Evolutionary conservation across 2,329 filamentous ascomycete genomes (phyloP), one percentile per base, ranked within the genome.

Genomic region (Xylaria sp.): DNA sequence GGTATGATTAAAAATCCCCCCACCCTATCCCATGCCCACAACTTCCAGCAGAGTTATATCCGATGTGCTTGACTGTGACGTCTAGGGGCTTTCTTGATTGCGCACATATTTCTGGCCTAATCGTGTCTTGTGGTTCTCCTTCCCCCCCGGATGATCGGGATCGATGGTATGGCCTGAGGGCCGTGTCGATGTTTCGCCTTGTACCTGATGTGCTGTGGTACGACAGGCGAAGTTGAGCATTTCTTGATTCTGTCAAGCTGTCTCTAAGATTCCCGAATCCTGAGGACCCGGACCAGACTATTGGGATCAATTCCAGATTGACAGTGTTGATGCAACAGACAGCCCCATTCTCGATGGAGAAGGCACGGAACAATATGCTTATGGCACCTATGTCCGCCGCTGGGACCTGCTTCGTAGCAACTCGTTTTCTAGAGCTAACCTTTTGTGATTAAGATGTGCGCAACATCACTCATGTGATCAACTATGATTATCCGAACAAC

Each of bases 401-500:
- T 88, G 87, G 86, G 87, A 84, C 81, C 87, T 89, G 86, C 86
- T 86, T 86, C 84, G 82, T 80, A 77, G 75, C 77, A 75, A 78
- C 79, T 79, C 81, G 81, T 85, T 84, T 84, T 82, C 85, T 87
- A 85, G 82, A 89, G 89, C 93, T 97, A 96, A 97, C 92, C 87
- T 88, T 84, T 71, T 77, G 76, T 76, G 78, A 77, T 78, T 79
- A 97, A 98, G 96, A 99, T 92, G 96, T 99, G 86, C 95, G 94
- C 85, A 97, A 99, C 88, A 99, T 99, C 86, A 98, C 96, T 84
- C 96, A 99, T 86, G 96, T 99, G 84, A 89, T 99, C 85, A 98
- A 98, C 90, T 97, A 98, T 92, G 96, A 98, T 82, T 98, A 98
- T 84, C 95, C 95, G 81, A 98, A 98, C 87, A 98, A 98, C 83